phyloP scores from a whole-genome alignment of 2,329 filamentous ascomycete species.

The Biscogniauxia marginata region DNA sequence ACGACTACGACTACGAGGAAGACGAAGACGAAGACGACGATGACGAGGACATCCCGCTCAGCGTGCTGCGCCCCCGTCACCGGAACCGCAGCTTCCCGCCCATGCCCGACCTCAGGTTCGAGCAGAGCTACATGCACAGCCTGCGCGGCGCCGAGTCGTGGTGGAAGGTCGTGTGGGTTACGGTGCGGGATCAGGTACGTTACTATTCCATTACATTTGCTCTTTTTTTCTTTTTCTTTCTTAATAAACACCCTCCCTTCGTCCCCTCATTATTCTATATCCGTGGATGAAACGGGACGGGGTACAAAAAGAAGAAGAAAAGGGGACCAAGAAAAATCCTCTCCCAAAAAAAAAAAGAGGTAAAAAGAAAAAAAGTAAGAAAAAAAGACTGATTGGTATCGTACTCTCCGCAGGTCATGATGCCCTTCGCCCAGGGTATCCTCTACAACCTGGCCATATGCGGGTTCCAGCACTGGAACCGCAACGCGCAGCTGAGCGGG shows the following conservation, averaged over 20 bases:
- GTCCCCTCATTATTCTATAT: neutral
- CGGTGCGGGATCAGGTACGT: constrained; percentile 79
- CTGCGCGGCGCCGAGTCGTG: constrained; percentile 76
- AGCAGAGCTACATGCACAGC: constrained; percentile 95
- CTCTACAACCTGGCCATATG: constrained; percentile 82
- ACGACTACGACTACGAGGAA: constrained; percentile 46
- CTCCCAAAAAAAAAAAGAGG: neutral
- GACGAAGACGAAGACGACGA: constrained; percentile 61
- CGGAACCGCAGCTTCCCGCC: constrained; percentile 44
- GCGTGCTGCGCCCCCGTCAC: constrained; percentile 47
- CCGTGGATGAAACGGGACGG: no score
- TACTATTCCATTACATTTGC: neutral
- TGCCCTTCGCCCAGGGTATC: constrained; percentile 84
- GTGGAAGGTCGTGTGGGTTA: constrained; percentile 81
- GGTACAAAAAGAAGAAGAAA: no score
- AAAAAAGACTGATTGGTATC: neutral
- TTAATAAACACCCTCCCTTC: neutral
- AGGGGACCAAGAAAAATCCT: neutral
- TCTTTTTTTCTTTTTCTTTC: neutral
- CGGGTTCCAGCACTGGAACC: constrained; percentile 91
- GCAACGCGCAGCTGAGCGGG: constrained; percentile 72
- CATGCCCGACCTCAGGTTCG: constrained; percentile 89
- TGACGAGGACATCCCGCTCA: constrained; percentile 55
- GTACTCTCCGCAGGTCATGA: constrained; percentile 61
- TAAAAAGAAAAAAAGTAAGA: neutral